These are phyloP conservation scores for Calonectria montana DNA, from an alignment of 2,329 filamentous ascomycete species.

Conservation along the genomic window DNA sequence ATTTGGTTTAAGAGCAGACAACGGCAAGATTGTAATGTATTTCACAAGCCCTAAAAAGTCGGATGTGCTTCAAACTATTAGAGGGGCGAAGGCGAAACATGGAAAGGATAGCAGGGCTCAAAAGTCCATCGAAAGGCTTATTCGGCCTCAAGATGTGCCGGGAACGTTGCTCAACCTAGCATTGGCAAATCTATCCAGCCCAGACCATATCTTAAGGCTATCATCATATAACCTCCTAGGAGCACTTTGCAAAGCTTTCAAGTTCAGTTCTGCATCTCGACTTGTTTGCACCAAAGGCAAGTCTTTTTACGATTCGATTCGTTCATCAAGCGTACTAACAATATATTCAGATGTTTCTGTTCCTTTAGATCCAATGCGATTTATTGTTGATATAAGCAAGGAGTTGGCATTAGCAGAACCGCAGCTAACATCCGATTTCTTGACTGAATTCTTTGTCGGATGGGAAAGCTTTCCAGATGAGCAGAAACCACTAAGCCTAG, in stretches of 20 bases:
- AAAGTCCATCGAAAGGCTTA: slow-evolving; percentile 73
- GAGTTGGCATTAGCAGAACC: slow-evolving; percentile 72
- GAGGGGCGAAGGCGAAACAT: slow-evolving; percentile 71
- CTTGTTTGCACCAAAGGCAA: slow-evolving; percentile 72
- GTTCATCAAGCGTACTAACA: neutral
- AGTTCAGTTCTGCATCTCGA: slow-evolving; percentile 71
- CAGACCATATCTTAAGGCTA: slow-evolving; percentile 68
- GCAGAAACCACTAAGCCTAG: slow-evolving; percentile 73
- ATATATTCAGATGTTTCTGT: slow-evolving; percentile 67
- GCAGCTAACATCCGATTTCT: slow-evolving; percentile 74
- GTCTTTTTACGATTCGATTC: slow-evolving; percentile 19
- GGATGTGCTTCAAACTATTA: slow-evolving; percentile 73
- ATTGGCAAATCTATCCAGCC: slow-evolving; percentile 73
- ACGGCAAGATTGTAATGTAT: slow-evolving; percentile 78
- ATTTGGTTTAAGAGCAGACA: slow-evolving; percentile 75
- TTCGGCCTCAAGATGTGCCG: slow-evolving; percentile 77
- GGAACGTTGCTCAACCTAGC: slow-evolving; percentile 76
- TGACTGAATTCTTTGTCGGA: slow-evolving; percentile 79
- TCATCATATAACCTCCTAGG: slow-evolving; percentile 76
- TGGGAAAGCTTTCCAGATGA: slow-evolving; percentile 78
- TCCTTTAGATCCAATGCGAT: slow-evolving; percentile 71
- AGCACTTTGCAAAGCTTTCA: slow-evolving; percentile 75
- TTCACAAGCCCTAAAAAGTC: slow-evolving; percentile 74
- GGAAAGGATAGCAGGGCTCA: slow-evolving; percentile 70
- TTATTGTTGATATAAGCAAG: slow-evolving; percentile 74